A percentile compares a stretch with the other conserved stretches of the same genome.
phyloP scores from a whole-genome alignment of 2,329 filamentous ascomycete genomes.

The Trichoderma koningii region DNA sequence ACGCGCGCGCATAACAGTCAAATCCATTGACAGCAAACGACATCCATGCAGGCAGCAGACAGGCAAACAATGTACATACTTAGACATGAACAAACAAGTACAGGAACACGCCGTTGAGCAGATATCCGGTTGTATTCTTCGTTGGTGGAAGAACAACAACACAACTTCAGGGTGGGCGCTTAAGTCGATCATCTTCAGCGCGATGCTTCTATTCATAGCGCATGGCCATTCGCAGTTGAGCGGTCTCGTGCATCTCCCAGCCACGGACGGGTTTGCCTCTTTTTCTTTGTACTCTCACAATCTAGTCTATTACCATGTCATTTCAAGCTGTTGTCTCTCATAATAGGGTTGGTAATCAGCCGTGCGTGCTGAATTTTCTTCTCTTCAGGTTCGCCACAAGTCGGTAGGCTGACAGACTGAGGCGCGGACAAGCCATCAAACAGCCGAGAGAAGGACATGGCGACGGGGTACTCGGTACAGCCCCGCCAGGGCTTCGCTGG shows the following conservation, averaged over 20 bases:
- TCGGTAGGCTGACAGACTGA: not conserved
- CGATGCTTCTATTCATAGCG: not conserved
- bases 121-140: not conserved
- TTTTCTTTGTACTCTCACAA: not conserved
- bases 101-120: not conserved
- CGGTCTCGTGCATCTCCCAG: not conserved
- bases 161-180: not conserved
- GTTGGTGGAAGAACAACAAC: no score
- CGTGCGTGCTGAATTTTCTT: not conserved
- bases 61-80: not conserved
- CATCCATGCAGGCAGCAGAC: no score
- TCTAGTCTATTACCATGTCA: no score
- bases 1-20: conserved; percentile 1
- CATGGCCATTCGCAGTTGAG: not conserved
- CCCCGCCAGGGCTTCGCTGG: conserved; percentile 15
- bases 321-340: no score
- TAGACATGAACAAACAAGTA: not conserved
- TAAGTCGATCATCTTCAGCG: conserved; percentile 16
- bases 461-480: conserved; percentile 18
- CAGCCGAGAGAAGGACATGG: conserved; percentile 12
- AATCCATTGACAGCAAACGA: no score
- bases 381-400: not conserved
- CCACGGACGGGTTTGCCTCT: not conserved
- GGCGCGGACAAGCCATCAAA: not conserved
- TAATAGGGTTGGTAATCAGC: no score